Conservation (phyloP, 257 asterid species). For the Przewalskia tangutica region DNA sequence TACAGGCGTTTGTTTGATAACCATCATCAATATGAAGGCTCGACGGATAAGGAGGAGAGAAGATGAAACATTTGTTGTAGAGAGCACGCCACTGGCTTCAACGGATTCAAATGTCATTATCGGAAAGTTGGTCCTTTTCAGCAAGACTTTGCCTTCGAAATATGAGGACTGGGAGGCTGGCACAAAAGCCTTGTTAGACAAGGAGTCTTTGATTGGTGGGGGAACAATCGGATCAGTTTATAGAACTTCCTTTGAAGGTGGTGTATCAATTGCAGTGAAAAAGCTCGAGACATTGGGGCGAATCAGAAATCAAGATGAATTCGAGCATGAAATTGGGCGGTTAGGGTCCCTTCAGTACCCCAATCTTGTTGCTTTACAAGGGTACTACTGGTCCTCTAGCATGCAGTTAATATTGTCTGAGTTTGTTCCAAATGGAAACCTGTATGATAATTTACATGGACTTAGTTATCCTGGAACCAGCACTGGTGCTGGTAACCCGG, state of each 20-base stretch:
- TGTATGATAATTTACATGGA: slow-evolving; percentile 69
- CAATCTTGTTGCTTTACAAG: slow-evolving; percentile 67
- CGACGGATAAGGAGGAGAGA: slow-evolving; percentile 37
- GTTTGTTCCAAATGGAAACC: slow-evolving; percentile 58
- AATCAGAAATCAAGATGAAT: slow-evolving; percentile 76
- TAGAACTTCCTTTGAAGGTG: slow-evolving; percentile 65
- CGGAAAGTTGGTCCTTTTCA: slow-evolving; percentile 80
- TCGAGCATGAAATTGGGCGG: slow-evolving; percentile 74
- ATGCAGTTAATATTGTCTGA: slow-evolving; percentile 70
- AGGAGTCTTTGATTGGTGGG: slow-evolving; percentile 68
- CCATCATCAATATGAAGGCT: slow-evolving; percentile 61
- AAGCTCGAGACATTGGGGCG: slow-evolving; percentile 77
- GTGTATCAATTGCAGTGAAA: slow-evolving; percentile 71
- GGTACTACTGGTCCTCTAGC: slow-evolving; percentile 87
- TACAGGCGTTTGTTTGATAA: slow-evolving; percentile 57
- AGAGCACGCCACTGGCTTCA: slow-evolving; percentile 73
- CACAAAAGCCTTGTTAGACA: slow-evolving; percentile 83
- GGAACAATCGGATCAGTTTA: slow-evolving; percentile 93
- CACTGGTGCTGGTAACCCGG: slow-evolving; percentile 54
- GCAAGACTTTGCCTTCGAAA: slow-evolving; percentile 73
- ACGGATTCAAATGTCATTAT: slow-evolving; percentile 65
- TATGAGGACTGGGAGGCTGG: slow-evolving; percentile 98
- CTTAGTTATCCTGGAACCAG: slow-evolving; percentile 57
- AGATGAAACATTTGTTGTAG: slow-evolving; percentile 42
- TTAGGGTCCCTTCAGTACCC: slow-evolving; percentile 59